Evolutionary conservation across 164 flowering plant genomes (phyloP).

Genomic region (Liquidambar formosana): DNA sequence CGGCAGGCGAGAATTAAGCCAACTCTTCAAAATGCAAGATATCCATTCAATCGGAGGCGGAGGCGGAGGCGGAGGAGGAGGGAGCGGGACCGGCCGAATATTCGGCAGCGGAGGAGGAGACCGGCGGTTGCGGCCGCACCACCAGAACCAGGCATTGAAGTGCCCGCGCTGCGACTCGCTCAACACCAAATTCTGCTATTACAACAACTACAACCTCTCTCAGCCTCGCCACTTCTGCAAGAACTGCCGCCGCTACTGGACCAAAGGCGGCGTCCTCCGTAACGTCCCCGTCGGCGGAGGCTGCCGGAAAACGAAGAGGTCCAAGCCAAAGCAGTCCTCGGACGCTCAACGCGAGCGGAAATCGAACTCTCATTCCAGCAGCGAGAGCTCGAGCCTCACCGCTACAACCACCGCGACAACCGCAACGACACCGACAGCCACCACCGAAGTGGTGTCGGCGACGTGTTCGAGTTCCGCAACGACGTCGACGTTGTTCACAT

Average conservation of each 20-base stretch:
- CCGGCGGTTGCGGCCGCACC: constrained; percentile 42
- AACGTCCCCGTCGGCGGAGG: constrained; percentile 91
- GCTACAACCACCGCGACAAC: constrained; percentile 10
- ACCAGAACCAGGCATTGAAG: constrained; percentile 45
- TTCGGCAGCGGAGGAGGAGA: constrained; percentile 31
- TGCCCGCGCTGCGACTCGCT: constrained; percentile 80
- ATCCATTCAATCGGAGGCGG: constrained; percentile 42
- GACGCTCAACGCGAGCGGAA: constrained; percentile 3
- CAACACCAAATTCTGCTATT: constrained; percentile 88
- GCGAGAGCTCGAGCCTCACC: constrained; percentile 49
- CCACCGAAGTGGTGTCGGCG: constrained; percentile 29
- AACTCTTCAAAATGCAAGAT: constrained; percentile 41
- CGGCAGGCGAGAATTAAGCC: neutral
- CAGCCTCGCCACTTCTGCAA: constrained; percentile 92
- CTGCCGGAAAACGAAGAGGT: constrained; percentile 61
- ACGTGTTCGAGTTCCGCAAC: constrained; percentile 23
- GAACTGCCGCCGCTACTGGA: constrained; percentile 83
- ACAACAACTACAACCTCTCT: constrained; percentile 85
- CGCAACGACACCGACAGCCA: constrained; percentile 6
- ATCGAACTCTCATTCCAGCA: constrained; percentile 28
- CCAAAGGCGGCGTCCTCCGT: constrained; percentile 86
- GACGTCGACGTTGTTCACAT: constrained; percentile 15
- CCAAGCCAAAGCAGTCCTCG: constrained; percentile 23
- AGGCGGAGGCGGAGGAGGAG: constrained; percentile 29
- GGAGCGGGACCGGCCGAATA: constrained; percentile 17